Base-by-base conservation (phyloP, 805 yeast genomes). In the Grigorovia yakushimaensis region DNA sequence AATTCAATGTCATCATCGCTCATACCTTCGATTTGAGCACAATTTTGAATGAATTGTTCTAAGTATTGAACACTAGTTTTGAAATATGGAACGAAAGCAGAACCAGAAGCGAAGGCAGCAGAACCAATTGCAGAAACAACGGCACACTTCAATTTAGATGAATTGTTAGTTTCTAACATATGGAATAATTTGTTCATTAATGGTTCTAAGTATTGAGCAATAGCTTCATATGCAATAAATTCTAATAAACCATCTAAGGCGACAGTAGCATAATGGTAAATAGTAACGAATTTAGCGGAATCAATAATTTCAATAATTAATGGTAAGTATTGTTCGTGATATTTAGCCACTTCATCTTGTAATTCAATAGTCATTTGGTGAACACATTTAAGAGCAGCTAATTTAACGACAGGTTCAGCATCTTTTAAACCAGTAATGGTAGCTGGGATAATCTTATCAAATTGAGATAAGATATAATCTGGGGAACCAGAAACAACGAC, bases 51-150 rank as follows among this genome's bases (percentile, higher is more conserved):
- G 64, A 81, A 91, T 51, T 88, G 88, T 67, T 87, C 93, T 58
- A 93, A 75, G 53, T 76, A 78, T 64, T 82, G 81, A 56, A 91
- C 79, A 45, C 96, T 84, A 53, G 80, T 77, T 61, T 80, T 78
- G 67, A 91, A 91, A 72, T 77, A 93, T 50, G 98, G 97, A 50
- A 76, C 72, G 69, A 86, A 93, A 38, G 84, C 76, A 58, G 82
- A 81, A 68, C 97, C 96, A 41, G 96, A 80, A 48, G 98, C 95
- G 62, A 83, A 88, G 24, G 98, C 98, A 50, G 96, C 87, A 38
- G 98, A 89, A 47, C 98, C 98, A 64, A 93, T 86, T 38, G 97
- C 96, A 46, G 95, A 85, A 50, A 93, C 96, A 61, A 85, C 82
- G 50, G 87, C 86, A 43, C 85, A 71, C 65, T 81, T 83, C 61